Conservation (phyloP, 2,329 filamentous ascomycete genomes). For the Tolypocladium capitatum region DNA sequence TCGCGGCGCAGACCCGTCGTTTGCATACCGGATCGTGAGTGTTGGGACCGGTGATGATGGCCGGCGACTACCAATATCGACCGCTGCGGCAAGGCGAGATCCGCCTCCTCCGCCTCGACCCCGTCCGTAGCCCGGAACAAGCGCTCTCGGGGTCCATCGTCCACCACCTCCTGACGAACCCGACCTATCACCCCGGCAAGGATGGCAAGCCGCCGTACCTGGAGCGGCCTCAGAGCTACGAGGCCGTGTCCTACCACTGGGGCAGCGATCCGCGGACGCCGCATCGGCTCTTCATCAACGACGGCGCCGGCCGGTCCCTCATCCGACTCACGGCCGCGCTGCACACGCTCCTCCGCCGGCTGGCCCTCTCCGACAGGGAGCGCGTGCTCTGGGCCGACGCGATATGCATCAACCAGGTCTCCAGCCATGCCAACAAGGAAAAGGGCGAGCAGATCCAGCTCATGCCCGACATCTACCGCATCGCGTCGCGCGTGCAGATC, state of each 20-base stretch:
- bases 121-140: not conserved
- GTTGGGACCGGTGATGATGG: not conserved
- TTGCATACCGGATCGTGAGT: not conserved
- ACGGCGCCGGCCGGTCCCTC: not conserved
- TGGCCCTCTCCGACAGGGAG: conserved; percentile 1
- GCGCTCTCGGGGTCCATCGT: conserved; percentile 2
- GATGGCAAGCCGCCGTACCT: not conserved
- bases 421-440: conserved; percentile 2
- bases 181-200: not conserved
- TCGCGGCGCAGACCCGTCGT: not conserved
- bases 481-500: conserved; percentile 3
- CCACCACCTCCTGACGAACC: conserved; percentile 1
- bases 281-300: not conserved
- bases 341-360: conserved; percentile 1
- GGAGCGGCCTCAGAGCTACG: conserved; percentile 1
- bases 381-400: conserved; percentile 7
- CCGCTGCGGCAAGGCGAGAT: conserved; percentile 2
- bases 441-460: conserved; percentile 5
- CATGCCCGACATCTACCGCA: conserved; percentile 6
- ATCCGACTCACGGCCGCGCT: conserved; percentile 3
- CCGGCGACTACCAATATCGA: conserved; percentile 1
- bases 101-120: conserved; percentile 3
- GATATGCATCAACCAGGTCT: conserved; percentile 7
- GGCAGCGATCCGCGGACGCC: conserved; percentile 1
- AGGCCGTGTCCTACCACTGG: conserved; percentile 6